phyloP scores from a whole-genome alignment of 2,329 filamentous ascomycete genomes.

The Fonsecaea multimorphosa region DNA sequence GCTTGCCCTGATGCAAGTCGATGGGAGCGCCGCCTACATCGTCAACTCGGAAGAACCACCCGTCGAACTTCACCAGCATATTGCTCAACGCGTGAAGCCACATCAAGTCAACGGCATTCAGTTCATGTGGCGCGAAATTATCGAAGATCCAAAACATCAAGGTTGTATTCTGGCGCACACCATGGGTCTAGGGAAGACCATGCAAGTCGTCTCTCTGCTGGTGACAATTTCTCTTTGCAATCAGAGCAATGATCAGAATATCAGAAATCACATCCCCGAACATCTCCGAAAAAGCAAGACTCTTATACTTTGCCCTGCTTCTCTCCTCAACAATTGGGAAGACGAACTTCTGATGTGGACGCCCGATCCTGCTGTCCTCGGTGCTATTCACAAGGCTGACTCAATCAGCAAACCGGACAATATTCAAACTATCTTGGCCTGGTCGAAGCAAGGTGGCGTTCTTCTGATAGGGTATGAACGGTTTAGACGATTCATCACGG shows the following conservation, averaged over 20 bases:
- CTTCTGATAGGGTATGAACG: slow-evolving; percentile 78
- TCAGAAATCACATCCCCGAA: slow-evolving; percentile 71
- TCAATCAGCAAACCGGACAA: slow-evolving; percentile 1
- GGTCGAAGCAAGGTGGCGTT: slow-evolving; percentile 66
- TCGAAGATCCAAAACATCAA: slow-evolving; percentile 66
- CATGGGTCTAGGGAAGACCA: slow-evolving; percentile 92
- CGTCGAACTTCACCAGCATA: slow-evolving; percentile 64
- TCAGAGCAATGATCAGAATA: slow-evolving; percentile 60
- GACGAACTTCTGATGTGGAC: slow-evolving; percentile 78
- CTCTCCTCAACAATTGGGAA: slow-evolving; percentile 79
- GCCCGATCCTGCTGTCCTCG: slow-evolving; percentile 59
- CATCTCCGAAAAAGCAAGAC: slow-evolving; percentile 67
- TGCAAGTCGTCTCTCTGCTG: slow-evolving; percentile 87
- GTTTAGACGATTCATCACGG: slow-evolving; percentile 53
- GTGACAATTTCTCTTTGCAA: slow-evolving; percentile 73
- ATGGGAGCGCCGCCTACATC: slow-evolving; percentile 49
- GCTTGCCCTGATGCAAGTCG: slow-evolving; percentile 48
- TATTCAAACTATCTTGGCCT: slow-evolving; percentile 13
- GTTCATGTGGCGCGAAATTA: slow-evolving; percentile 87
- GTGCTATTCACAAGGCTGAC: slow-evolving; percentile 50
- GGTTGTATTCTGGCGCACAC: slow-evolving; percentile 86
- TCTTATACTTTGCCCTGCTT: slow-evolving; percentile 76
- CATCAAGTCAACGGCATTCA: slow-evolving; percentile 83
- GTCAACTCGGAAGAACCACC: slow-evolving; percentile 52
- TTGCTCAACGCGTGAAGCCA: slow-evolving; percentile 71